A percentile compares a stretch with the other conserved stretches of the same genome.
Evolutionary conservation across 2,329 filamentous ascomycete species (phyloP).

Genomic region (Penicillium sp.): DNA sequence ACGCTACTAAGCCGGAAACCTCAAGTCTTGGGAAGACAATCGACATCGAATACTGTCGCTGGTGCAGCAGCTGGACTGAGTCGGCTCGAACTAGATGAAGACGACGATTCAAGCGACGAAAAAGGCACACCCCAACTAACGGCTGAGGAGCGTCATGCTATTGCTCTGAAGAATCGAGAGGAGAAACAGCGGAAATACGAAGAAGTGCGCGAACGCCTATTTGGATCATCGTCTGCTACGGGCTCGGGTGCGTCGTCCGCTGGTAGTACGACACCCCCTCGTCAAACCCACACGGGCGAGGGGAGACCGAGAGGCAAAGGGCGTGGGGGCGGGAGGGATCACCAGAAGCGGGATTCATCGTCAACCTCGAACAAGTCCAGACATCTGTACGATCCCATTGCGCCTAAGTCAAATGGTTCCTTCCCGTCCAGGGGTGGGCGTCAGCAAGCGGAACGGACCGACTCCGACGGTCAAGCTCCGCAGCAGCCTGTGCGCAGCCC

Average conservation of each 20-base stretch:
- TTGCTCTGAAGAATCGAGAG: conserved; percentile 74
- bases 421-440: conserved; percentile 46
- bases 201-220: conserved; percentile 80
- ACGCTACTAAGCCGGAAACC: conserved; percentile 84
- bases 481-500: conserved; percentile 69
- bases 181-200: conserved; percentile 90
- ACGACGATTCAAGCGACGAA: conserved; percentile 65
- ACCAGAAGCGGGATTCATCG: conserved; percentile 42
- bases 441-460: conserved; percentile 38
- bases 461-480: conserved; percentile 33
- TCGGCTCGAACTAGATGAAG: conserved; percentile 48
- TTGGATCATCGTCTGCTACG: conserved; percentile 56
- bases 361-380: conserved; percentile 39
- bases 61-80: conserved; percentile 43
- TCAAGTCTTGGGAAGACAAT: conserved; percentile 58
- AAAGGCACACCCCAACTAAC: conserved; percentile 61
- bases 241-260: conserved; percentile 59
- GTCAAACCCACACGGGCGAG: conserved; percentile 30
- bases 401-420: conserved; percentile 58
- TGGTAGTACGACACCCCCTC: conserved; percentile 60
- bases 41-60: conserved; percentile 35
- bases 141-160: conserved; percentile 71
- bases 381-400: conserved; percentile 76
- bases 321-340: conserved; percentile 48
- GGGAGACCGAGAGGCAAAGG: conserved; percentile 46